Percentiles rank a stretch among this genome's conserved stretches.
Conservation (phyloP, 2,329 filamentous ascomycete species). For the Scedosporium aurantiacum region DNA sequence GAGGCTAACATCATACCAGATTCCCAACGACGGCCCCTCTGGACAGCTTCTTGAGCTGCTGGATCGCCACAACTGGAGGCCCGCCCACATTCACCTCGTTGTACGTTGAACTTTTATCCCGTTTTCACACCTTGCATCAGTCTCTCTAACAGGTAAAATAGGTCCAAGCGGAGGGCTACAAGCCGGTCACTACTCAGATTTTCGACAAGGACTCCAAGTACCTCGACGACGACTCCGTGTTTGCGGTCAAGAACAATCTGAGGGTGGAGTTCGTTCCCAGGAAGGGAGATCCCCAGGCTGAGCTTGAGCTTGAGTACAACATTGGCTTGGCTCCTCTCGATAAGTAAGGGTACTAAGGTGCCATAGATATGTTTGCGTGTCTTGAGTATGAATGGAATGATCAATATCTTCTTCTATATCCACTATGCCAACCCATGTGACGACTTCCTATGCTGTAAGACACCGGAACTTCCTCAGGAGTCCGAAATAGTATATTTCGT, state of each 20-base stretch:
- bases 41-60: constrained; percentile 39
- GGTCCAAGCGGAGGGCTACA: constrained; percentile 44
- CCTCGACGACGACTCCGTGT: constrained; percentile 40
- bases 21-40: constrained; percentile 39
- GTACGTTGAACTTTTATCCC: constrained; percentile 10
- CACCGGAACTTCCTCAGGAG: no score
- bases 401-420: no score
- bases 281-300: constrained; percentile 31
- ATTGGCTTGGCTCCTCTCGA: constrained; percentile 21
- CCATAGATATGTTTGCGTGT: no score
- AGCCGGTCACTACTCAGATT: constrained; percentile 60
- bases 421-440: no score
- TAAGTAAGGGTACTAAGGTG: no score
- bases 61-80: constrained; percentile 44
- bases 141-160: background rate
- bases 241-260: constrained; percentile 42
- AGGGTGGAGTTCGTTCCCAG: constrained; percentile 29
- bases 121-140: no score
- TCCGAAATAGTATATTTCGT: no score
- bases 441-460: no score
- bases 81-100: constrained; percentile 51
- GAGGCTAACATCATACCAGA: no score
- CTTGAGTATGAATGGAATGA: no score
- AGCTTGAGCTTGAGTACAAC: constrained; percentile 51
- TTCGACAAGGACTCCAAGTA: constrained; percentile 59